These are phyloP conservation scores for Aspergillus eucalypticola DNA, from an alignment of 2,329 filamentous ascomycete species.

Conservation along the genomic window DNA sequence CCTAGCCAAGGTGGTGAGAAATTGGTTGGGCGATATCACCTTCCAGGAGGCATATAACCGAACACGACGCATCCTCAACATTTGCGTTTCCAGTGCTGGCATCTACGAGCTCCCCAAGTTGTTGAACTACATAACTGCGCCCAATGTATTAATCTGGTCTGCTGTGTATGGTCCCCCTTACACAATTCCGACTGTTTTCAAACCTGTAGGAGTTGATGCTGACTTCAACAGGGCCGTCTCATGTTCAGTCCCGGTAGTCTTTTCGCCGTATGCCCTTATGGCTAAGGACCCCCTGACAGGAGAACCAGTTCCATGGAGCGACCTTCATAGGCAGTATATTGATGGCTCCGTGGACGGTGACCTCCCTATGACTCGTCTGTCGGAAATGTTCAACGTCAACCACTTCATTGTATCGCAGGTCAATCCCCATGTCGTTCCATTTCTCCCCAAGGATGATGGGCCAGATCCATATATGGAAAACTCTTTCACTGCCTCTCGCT, in stretches of 20 bases:
- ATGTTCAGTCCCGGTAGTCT: slow-evolving; percentile 86
- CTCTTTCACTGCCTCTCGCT: slow-evolving; percentile 45
- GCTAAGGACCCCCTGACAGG: slow-evolving; percentile 84
- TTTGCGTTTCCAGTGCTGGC: slow-evolving; percentile 85
- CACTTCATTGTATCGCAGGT: slow-evolving; percentile 98
- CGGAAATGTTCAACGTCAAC: slow-evolving; percentile 97
- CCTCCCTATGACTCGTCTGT: slow-evolving; percentile 82
- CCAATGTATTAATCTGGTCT: slow-evolving; percentile 94
- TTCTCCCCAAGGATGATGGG: slow-evolving; percentile 72
- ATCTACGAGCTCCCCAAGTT: slow-evolving; percentile 83
- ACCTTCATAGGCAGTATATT: slow-evolving; percentile 81
- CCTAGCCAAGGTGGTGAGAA: slow-evolving; percentile 76
- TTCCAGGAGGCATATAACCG: slow-evolving; percentile 96
- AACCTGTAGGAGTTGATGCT: slow-evolving; percentile 1
- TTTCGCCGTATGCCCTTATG: slow-evolving; percentile 73
- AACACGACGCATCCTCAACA: slow-evolving; percentile 89
- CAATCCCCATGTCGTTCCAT: slow-evolving; percentile 89
- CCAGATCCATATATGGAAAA: slow-evolving; percentile 30
- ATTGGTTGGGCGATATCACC: slow-evolving; percentile 81
- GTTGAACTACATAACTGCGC: slow-evolving; percentile 89
- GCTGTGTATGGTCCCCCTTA: slow-evolving; percentile 63
- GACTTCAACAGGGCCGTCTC: slow-evolving; percentile 66
- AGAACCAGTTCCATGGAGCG: slow-evolving; percentile 78
- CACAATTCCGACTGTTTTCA: background rate
- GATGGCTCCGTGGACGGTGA: slow-evolving; percentile 96